These are phyloP conservation scores for Claviceps capensis DNA, from an alignment of 2,329 filamentous ascomycete species.

Conservation along the genomic window DNA sequence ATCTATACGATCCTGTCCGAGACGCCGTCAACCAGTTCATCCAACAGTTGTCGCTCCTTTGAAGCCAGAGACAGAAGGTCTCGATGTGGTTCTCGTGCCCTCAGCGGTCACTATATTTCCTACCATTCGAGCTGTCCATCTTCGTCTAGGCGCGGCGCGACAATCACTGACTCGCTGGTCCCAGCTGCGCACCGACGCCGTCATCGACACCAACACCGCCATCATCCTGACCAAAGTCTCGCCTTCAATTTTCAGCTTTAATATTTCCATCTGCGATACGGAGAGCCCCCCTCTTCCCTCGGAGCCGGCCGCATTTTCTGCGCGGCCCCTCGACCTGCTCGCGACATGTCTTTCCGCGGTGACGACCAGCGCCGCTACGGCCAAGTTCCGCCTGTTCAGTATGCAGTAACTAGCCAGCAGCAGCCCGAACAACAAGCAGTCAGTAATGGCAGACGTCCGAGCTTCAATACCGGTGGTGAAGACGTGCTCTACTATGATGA, in stretches of 20 bases:
- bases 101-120: neutral
- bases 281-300: neutral
- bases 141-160: constrained; percentile 5
- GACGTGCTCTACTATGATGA: constrained; percentile 39
- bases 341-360: constrained; percentile 48
- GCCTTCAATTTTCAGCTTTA: neutral
- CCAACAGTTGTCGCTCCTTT: neutral
- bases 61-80: neutral
- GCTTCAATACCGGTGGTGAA: constrained; percentile 63
- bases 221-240: neutral
- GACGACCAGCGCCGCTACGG: constrained; percentile 51
- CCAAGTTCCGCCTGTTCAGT: constrained; percentile 52
- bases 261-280: neutral
- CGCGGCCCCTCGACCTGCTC: neutral
- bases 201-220: neutral
- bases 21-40: neutral
- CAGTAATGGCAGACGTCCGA: constrained; percentile 41
- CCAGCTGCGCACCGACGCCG: constrained; percentile 2
- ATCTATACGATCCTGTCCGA: neutral
- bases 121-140: neutral
- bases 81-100: neutral
- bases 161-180: constrained; percentile 10
- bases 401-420: constrained; percentile 33
- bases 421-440: constrained; percentile 5
- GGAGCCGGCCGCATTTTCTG: constrained; percentile 2